Evolutionary conservation across 1,284 basidiomycete genomes (phyloP).

Genomic region (Ustilago xerochloae): DNA sequence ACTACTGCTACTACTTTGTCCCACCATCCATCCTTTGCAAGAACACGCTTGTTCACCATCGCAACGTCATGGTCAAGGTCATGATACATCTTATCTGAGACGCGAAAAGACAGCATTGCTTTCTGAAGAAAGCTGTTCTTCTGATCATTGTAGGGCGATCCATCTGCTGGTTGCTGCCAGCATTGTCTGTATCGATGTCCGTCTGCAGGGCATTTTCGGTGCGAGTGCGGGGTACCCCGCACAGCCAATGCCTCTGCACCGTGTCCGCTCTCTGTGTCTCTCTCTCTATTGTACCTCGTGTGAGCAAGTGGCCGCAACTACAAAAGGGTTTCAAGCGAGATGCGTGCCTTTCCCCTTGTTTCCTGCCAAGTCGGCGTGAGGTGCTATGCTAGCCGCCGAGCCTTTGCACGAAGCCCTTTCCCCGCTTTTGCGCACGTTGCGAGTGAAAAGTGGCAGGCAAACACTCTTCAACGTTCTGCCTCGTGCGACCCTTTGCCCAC

Average conservation of each 20-base stretch:
- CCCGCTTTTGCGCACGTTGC: not conserved
- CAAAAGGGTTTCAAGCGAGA: constrained; percentile 13
- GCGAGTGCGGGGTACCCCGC: not conserved
- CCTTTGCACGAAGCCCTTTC: too few species aligned
- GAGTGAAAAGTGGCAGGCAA: too few species aligned
- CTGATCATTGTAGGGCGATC: not conserved
- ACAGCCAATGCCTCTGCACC: too few species aligned
- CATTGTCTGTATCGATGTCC: too few species aligned
- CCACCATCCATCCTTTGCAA: not conserved
- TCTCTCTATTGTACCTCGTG: too few species aligned
- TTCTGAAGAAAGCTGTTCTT: not conserved
- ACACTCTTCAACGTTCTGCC: too few species aligned
- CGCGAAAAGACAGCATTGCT: not conserved
- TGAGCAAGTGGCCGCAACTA: too few species aligned
- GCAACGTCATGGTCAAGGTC: not conserved
- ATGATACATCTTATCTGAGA: not conserved
- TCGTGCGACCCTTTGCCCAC: too few species aligned
- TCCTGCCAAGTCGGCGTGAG: not conserved
- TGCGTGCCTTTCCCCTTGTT: not conserved
- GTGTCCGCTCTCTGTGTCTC: too few species aligned
- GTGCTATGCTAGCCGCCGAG: not conserved
- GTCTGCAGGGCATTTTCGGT: too few species aligned
- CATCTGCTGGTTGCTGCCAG: too few species aligned
- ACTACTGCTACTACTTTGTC: not conserved
- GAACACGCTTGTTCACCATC: not conserved